phyloP scores from a whole-genome alignment of 495 filamentous ascomycete species.

The Rostrohypoxylon terebratum region DNA sequence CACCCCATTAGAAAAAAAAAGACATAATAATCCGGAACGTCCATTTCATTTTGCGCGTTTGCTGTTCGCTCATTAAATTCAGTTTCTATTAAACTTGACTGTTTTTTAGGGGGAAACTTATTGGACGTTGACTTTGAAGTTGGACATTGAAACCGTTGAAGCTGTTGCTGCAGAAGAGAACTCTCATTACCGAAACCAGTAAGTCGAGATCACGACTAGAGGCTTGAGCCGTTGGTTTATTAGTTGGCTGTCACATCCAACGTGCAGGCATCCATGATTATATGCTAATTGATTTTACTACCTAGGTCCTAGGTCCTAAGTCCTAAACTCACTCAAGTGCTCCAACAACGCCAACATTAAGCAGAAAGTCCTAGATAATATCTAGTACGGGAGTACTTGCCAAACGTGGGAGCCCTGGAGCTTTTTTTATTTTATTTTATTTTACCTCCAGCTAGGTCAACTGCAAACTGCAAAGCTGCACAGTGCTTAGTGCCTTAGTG shows the following conservation, averaged over 20 bases:
- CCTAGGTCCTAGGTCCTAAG: too few relatives aligned
- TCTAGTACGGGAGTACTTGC: constrained; percentile 6
- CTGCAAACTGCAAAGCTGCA: neutral
- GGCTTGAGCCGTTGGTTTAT: neutral
- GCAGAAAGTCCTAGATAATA: neutral
- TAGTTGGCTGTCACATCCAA: neutral
- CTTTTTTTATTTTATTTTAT: too few relatives aligned
- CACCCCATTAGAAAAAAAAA: constrained; percentile 26
- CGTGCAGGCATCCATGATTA: neutral
- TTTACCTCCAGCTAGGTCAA: too few relatives aligned
- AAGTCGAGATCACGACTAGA: neutral
- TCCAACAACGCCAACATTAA: constrained; percentile 7
- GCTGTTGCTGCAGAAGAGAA: neutral
- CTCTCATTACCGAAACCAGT: neutral
- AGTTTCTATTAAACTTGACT: neutral
- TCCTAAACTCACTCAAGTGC: neutral
- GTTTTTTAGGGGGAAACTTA: neutral
- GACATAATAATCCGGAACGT: constrained; percentile 33
- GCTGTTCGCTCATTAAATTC: constrained; percentile 23
- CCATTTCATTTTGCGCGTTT: constrained; percentile 19
- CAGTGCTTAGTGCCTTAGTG: too few relatives aligned
- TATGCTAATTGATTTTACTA: constrained; percentile 23
- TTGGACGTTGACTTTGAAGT: neutral
- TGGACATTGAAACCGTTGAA: neutral
- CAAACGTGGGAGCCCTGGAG: neutral